These are phyloP conservation scores for Saturnispora zaruensis DNA, from an alignment of 805 yeast species.

Conservation along the genomic window DNA sequence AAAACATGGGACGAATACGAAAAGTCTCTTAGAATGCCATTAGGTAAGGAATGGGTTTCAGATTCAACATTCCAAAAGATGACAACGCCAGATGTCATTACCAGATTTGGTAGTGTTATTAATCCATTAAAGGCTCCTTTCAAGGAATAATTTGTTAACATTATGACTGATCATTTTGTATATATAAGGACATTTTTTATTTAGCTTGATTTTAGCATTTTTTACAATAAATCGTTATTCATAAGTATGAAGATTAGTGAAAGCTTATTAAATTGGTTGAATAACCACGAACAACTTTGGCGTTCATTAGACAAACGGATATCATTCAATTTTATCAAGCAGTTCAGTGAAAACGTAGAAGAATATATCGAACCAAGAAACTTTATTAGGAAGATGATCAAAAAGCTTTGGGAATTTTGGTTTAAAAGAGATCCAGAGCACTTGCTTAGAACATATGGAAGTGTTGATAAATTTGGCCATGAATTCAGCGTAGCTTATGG, in stretches of 20 bases:
- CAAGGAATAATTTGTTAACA: conserved; percentile 29
- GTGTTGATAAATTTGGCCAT: conserved; percentile 9
- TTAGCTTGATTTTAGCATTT: neutral
- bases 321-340: neutral
- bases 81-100: conserved; percentile 81
- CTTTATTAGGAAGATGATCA: conserved; percentile 7
- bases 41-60: conserved; percentile 95
- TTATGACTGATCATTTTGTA: conserved; percentile 8
- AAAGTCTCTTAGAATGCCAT: conserved; percentile 86
- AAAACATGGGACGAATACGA: conserved; percentile 94
- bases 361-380: neutral
- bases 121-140: conserved; percentile 89
- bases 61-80: conserved; percentile 78
- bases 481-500: conserved; percentile 2
- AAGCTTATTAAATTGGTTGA: neutral
- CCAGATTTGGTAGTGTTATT: conserved; percentile 81
- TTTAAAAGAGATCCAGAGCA: neutral
- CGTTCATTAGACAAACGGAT: neutral
- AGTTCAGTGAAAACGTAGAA: neutral
- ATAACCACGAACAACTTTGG: neutral
- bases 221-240: neutral
- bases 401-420: conserved; percentile 3
- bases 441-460: neutral
- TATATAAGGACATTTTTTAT: neutral
- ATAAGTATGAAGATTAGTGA: neutral